phyloP scores from a whole-genome alignment of 2,329 filamentous ascomycete species.

The Beauveria medogensis region DNA sequence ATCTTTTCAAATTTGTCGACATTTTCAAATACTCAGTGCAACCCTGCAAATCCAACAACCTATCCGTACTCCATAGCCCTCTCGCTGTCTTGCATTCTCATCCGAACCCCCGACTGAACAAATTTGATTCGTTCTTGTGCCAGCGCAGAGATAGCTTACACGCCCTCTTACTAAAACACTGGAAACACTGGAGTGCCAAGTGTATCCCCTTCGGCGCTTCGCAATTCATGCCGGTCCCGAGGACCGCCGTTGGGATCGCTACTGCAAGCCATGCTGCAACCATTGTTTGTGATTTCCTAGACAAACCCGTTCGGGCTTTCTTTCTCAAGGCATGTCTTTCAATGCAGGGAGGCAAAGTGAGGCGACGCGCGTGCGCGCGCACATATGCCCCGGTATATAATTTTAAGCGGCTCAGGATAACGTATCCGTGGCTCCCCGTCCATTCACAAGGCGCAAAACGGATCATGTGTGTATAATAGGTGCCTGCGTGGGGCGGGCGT shows the following conservation, averaged over 20 bases:
- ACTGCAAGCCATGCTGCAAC: background rate
- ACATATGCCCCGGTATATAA: background rate
- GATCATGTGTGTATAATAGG: slow-evolving; percentile 4
- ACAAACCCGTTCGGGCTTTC: background rate
- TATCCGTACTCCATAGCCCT: too few relatives aligned
- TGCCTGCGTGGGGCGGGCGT: background rate
- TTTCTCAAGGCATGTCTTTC: background rate
- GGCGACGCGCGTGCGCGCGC: background rate
- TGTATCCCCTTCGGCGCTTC: background rate
- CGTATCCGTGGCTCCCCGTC: slow-evolving; percentile 4
- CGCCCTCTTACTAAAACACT: background rate
- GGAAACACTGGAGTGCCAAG: background rate
- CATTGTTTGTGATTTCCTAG: background rate
- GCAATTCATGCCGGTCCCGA: background rate
- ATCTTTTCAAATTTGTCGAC: background rate
- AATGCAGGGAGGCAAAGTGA: too few relatives aligned
- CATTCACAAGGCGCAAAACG: background rate
- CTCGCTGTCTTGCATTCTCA: too few relatives aligned
- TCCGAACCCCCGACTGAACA: too few relatives aligned
- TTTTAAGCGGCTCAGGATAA: background rate
- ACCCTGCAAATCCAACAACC: too few relatives aligned
- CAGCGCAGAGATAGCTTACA: too few relatives aligned
- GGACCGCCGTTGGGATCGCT: background rate
- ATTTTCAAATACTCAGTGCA: too few relatives aligned
- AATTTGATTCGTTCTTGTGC: too few relatives aligned